Percentiles rank a stretch among this genome's conserved stretches.
These are phyloP conservation scores for Gossypium raimondii DNA, from an alignment of 345 rosid species.

Conservation along the genomic window DNA sequence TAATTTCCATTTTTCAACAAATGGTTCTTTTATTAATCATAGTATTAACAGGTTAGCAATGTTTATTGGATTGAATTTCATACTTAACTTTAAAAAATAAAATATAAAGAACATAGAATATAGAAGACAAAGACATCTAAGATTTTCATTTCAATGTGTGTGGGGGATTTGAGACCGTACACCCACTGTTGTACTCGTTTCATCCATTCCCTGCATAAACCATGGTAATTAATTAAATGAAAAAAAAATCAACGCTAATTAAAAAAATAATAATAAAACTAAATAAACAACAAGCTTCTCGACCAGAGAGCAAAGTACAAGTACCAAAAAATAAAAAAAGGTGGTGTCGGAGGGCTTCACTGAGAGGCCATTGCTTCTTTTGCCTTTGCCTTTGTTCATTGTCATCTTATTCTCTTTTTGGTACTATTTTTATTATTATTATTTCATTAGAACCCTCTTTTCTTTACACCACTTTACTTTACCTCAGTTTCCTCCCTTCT, in stretches of 20 bases:
- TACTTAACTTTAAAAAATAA: not conserved
- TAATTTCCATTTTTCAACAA: too few species aligned
- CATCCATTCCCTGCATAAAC: not conserved
- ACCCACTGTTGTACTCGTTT: not conserved
- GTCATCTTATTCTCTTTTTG: constrained; percentile 32
- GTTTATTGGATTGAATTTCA: too few species aligned
- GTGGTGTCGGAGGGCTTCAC: constrained; percentile 9
- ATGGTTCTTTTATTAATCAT: too few species aligned
- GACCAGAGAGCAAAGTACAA: not conserved
- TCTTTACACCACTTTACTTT: constrained; percentile 29
- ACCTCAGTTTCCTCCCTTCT: constrained; percentile 8
- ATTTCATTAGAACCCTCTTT: constrained; percentile 17
- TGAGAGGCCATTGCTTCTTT: constrained; percentile 16
- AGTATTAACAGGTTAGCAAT: too few species aligned
- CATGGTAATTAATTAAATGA: not conserved
- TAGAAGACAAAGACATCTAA: not conserved
- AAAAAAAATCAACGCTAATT: not conserved
- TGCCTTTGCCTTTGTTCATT: constrained; percentile 24
- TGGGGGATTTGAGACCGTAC: not conserved
- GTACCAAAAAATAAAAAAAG: constrained; percentile 14
- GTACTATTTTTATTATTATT: constrained; percentile 5
- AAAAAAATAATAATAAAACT: not conserved
- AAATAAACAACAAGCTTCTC: not conserved
- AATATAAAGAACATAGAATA: not conserved
- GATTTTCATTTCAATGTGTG: not conserved